A percentile compares a stretch with the other conserved stretches of the same genome.
Evolutionary conservation across 768 basidiomycete genomes (phyloP).

Genomic region (Clavulina sp.): DNA sequence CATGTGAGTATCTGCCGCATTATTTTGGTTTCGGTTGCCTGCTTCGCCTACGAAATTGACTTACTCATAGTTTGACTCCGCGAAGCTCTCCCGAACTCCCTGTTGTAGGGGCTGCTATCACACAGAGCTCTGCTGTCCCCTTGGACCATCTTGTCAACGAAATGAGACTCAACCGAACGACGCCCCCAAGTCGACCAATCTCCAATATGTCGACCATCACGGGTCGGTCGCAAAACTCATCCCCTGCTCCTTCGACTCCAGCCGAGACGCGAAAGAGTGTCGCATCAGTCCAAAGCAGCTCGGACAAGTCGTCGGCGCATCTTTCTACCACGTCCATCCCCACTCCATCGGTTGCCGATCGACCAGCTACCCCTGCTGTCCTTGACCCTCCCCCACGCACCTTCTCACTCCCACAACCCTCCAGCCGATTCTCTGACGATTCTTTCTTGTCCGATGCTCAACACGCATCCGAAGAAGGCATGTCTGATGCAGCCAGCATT

Average conservation of each 20-base stretch:
- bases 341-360: neutral
- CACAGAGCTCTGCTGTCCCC: neutral
- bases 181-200: too few relatives aligned
- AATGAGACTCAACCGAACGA: neutral
- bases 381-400: conserved; percentile 1
- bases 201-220: too few relatives aligned
- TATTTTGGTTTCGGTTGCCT: too few relatives aligned
- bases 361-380: neutral
- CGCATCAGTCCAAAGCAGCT: too few relatives aligned
- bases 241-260: too few relatives aligned
- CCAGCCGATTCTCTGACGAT: conserved; percentile 1
- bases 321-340: too few relatives aligned
- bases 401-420: neutral
- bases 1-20: neutral
- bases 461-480: neutral
- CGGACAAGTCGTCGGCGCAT: too few relatives aligned
- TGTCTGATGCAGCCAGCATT: neutral
- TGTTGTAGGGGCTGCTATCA: neutral
- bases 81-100: too few relatives aligned
- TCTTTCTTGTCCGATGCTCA: neutral
- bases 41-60: too few relatives aligned
- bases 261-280: too few relatives aligned
- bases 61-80: too few relatives aligned
- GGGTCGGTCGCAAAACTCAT: too few relatives aligned
- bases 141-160: neutral